A percentile compares a stretch with the other conserved stretches of the same genome.
Conservation (phyloP, 768 basidiomycete genomes). For the Clitopilus hobsonii region DNA sequence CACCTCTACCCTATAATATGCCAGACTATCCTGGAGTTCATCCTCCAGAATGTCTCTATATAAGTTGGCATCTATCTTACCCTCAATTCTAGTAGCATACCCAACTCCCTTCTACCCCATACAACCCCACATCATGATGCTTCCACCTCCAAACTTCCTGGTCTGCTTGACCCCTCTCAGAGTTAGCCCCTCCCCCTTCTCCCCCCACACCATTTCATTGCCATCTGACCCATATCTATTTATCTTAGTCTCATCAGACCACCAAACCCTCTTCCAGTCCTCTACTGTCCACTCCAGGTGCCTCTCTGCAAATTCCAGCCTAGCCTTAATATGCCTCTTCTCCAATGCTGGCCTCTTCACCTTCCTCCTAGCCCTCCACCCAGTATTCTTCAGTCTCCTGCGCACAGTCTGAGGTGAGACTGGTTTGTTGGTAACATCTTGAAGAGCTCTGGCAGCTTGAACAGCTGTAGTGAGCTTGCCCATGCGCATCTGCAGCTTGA, state of each 20-base stretch:
- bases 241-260: constrained; percentile 26
- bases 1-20: constrained; percentile 3
- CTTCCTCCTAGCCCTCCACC: constrained; percentile 7
- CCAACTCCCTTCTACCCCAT: constrained; percentile 18
- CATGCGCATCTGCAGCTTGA: not conserved
- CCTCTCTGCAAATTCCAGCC: constrained; percentile 7
- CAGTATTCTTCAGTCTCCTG: constrained; percentile 1
- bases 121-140: constrained; percentile 23
- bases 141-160: constrained; percentile 20
- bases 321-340: constrained; percentile 4
- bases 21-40: constrained; percentile 10
- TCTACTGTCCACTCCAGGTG: constrained; percentile 17
- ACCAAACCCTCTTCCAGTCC: constrained; percentile 21
- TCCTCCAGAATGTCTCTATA: constrained; percentile 17
- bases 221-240: constrained; percentile 21
- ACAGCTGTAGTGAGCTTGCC: constrained; percentile 6
- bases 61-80: constrained; percentile 4
- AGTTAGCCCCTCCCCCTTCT: constrained; percentile 14
- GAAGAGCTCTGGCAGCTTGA: constrained; percentile 6
- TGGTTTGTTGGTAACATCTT: constrained; percentile 8
- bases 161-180: constrained; percentile 11
- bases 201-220: constrained; percentile 11
- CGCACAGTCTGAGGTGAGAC: constrained; percentile 7
- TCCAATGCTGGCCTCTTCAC: constrained; percentile 7
- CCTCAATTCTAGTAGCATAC: constrained; percentile 11